A percentile compares a stretch with the other conserved stretches of the same genome.
phyloP scores from a whole-genome alignment of 345 rosid genomes.

The Salix udensis region DNA sequence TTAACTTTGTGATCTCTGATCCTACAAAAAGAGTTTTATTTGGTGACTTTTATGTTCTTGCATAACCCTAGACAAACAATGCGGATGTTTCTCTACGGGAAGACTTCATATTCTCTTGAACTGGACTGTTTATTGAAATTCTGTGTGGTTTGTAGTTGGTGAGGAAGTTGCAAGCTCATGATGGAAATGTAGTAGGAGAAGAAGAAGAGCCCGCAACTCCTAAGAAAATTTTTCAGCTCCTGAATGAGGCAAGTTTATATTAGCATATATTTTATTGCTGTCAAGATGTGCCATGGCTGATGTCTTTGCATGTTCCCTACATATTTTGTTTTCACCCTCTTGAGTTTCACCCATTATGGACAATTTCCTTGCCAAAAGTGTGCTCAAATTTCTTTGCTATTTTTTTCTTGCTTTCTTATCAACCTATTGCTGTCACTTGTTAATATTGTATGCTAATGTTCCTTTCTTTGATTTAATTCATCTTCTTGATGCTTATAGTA shows the following conservation, averaged over 20 bases:
- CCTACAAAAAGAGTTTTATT: background rate
- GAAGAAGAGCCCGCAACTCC: conserved; percentile 41
- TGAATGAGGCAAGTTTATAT: conserved; percentile 54
- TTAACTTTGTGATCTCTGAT: background rate
- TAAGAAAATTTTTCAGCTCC: conserved; percentile 78
- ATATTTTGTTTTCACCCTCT: background rate
- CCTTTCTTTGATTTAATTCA: background rate
- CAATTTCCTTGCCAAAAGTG: background rate
- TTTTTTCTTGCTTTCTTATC: background rate
- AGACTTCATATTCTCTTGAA: background rate
- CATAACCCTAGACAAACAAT: background rate
- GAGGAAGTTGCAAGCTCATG: conserved; percentile 77
- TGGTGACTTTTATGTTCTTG: background rate
- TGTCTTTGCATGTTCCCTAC: background rate
- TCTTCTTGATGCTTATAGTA: background rate
- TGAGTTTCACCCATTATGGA: background rate
- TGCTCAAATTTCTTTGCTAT: background rate
- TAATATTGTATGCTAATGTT: background rate
- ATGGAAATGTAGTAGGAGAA: conserved; percentile 51
- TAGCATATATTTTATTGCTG: background rate
- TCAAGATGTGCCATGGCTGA: background rate
- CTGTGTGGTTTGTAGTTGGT: conserved; percentile 46
- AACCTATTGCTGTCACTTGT: background rate
- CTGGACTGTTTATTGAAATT: conserved; percentile 1
- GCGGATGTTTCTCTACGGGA: background rate